Conservation (phyloP, 78 protist species). For the Polysphondylium violaceum region DNA sequence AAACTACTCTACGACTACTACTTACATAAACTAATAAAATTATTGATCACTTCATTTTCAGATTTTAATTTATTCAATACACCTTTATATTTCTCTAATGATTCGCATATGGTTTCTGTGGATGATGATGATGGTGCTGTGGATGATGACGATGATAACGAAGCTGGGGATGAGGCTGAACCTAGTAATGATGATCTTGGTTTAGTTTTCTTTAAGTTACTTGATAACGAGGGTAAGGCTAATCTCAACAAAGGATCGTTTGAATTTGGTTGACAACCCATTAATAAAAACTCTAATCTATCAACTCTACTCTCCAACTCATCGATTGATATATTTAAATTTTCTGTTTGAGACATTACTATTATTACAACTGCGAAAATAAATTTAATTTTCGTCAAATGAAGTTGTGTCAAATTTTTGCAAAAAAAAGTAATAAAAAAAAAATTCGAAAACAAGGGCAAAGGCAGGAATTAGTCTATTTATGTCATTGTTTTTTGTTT, state of each 20-base stretch:
- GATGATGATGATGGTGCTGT: slow-evolving; percentile 11
- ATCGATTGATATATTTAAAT: slow-evolving; percentile 24
- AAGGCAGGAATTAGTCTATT: no score
- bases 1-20: no score
- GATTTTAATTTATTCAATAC: slow-evolving; percentile 39
- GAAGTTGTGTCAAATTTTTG: no score
- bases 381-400: no score
- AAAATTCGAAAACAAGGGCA: no score
- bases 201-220: slow-evolving; percentile 1
- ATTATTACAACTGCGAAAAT: no score
- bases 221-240: slow-evolving; percentile 38
- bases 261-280: slow-evolving; percentile 35
- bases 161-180: background rate
- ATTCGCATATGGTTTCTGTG: slow-evolving; percentile 25
- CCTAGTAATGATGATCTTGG: background rate
- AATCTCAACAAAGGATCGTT: slow-evolving; percentile 18
- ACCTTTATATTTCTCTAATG: slow-evolving; percentile 18
- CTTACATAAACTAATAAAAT: slow-evolving; percentile 47
- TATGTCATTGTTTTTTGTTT: no score
- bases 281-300: slow-evolving; percentile 24
- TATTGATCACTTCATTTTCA: slow-evolving; percentile 49
- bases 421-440: no score
- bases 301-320: slow-evolving; percentile 49
- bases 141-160: background rate
- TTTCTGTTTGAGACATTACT: no score